Base-by-base conservation (phyloP, 1,284 basidiomycete species). In the Pseudomicrostroma phylloplanum region DNA sequence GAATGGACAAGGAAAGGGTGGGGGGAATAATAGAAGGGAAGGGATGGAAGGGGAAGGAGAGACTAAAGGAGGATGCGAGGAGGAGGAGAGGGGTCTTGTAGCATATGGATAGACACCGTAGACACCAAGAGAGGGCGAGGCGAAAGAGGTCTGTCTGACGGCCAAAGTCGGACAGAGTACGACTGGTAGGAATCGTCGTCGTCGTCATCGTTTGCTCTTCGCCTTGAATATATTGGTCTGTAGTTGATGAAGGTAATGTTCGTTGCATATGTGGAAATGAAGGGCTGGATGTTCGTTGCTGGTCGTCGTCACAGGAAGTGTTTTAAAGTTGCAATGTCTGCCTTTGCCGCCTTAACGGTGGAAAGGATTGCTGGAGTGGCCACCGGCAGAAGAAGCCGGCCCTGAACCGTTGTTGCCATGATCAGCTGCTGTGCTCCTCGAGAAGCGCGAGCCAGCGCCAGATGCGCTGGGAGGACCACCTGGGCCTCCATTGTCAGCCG, bases 311-410 rank as follows among this genome's bases (percentile, higher is more conserved):
- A 36, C 9, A 9, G 30, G 30, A 36, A 36, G 30, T n/a, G n/a
- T n/a, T n/a, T n/a, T n/a, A n/a, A n/a, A n/a, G n/a, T n/a, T n/a
- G 30, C 3, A 36, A 36, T 36, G 30, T 36, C 9, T 36, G 30
- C 30, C 4, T 36, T 36, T 36, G 30, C 30, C 9, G 30, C 9
- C 21, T 54, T 19, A 54, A 54, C 51, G 51, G 51, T 54, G n/a
- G 51, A 54, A 54, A 17, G 51, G 51, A 54, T 54, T 54, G 21
- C 21, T 54, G 7, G 51, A 54, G n/a, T 17, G 51, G 2, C 17
- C 17, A 21, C 17, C 43, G 6, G 17, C 43, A n/a, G 17, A 17
- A n/a, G 43, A 17, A 48, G 17, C 43, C 4, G 43, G 17, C 21
- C 4, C 43, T 48, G 17, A 17, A n/a, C 51, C 51, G 51, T 17